Evolutionary conservation across 176 grass and related monocot genomes (phyloP).

Genomic region (bread wheat (Triticum aestivum)): DNA sequence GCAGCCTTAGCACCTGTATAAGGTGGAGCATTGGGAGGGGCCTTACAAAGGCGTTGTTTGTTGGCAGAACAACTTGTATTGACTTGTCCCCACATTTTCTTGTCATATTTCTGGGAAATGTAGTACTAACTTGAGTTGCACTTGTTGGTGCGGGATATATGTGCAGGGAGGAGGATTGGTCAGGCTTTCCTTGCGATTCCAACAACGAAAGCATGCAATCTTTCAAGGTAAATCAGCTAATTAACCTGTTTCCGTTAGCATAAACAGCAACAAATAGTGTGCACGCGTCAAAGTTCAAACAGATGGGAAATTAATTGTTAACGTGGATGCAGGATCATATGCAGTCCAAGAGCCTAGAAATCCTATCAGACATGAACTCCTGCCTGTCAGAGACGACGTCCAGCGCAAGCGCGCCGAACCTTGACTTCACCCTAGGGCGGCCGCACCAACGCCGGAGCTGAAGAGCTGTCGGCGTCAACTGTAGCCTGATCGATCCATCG

Average conservation of each 20-base stretch:
- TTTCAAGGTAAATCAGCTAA: constrained; percentile 45
- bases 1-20: no score
- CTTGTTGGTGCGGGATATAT: constrained; percentile 17
- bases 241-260: not conserved
- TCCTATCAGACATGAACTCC: constrained; percentile 68
- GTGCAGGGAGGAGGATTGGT: constrained; percentile 45
- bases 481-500: no score
- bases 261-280: not conserved
- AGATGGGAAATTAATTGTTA: not conserved
- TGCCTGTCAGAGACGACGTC: constrained; percentile 59
- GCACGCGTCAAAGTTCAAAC: not conserved
- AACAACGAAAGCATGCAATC: constrained; percentile 47
- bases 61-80: no score
- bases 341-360: constrained; percentile 64
- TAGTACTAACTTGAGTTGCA: constrained; percentile 1
- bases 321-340: constrained; percentile 24
- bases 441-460: constrained; percentile 30
- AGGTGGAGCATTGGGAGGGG: no score
- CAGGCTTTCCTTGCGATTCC: constrained; percentile 38
- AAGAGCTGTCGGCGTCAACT: not conserved
- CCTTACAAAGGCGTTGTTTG: no score
- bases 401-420: constrained; percentile 50
- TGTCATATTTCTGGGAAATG: no score
- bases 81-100: no score
- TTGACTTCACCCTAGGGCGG: constrained; percentile 67